A percentile compares a stretch with the other conserved stretches of the same genome.
Conservation (phyloP, 257 asterid genomes). For the Fraxinus cuspidata region DNA sequence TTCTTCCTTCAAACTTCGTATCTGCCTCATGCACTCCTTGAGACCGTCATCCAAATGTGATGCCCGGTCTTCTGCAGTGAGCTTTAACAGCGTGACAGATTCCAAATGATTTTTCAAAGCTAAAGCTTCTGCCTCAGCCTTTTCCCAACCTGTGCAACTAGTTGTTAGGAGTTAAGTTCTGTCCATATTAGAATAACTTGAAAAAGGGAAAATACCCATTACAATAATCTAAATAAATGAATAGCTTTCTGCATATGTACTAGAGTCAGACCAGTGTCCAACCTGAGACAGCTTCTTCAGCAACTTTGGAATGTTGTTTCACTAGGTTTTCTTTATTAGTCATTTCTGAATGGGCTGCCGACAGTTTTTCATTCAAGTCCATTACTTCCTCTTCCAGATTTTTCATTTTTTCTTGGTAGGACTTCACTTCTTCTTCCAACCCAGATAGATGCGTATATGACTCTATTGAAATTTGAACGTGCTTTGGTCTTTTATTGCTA, state of each 20-base stretch:
- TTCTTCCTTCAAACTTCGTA: constrained; percentile 86
- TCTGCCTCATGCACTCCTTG: constrained; percentile 95
- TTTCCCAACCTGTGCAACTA: constrained; percentile 88
- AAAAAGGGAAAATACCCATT: not conserved
- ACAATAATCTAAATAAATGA: not conserved
- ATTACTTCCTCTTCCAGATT: constrained; percentile 72
- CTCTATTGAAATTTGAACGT: constrained; percentile 92
- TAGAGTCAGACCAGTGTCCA: constrained; percentile 7
- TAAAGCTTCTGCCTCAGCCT: constrained; percentile 97
- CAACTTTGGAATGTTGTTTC: constrained; percentile 95
- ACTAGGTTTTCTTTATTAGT: constrained; percentile 76
- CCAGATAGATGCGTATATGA: constrained; percentile 92
- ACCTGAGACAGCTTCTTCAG: constrained; percentile 99
- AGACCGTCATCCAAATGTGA: constrained; percentile 91
- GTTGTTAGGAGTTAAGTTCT: constrained; percentile 20
- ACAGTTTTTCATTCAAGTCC: constrained; percentile 73
- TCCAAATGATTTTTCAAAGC: constrained; percentile 82
- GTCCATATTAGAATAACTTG: not conserved
- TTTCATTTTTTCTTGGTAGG: constrained; percentile 53
- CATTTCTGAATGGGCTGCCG: constrained; percentile 73
- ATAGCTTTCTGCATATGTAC: not conserved
- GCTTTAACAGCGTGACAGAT: constrained; percentile 88
- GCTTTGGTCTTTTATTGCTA: constrained; percentile 64
- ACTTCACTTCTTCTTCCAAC: constrained; percentile 83
- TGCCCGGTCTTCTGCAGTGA: constrained; percentile 92